Evolutionary conservation across 2,329 filamentous ascomycete species (phyloP).

Genomic region (Ascochyta fabae): DNA sequence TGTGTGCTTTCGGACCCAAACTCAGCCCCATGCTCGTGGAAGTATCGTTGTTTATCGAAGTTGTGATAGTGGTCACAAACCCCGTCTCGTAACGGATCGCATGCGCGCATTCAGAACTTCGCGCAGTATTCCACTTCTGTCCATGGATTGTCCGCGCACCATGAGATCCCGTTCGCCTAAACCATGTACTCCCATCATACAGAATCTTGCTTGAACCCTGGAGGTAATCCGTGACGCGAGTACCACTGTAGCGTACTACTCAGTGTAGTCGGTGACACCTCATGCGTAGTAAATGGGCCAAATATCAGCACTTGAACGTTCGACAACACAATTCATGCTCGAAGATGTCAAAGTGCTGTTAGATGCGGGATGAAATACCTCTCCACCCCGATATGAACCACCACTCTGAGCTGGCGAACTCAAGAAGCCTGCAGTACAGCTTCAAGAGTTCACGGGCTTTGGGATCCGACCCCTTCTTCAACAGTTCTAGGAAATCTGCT

Average conservation of each 20-base stretch:
- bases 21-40: too few relatives aligned
- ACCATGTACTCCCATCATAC: too few relatives aligned
- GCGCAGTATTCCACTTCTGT: neutral
- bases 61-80: too few relatives aligned
- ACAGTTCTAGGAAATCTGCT: conserved; percentile 23
- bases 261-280: too few relatives aligned
- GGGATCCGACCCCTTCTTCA: conserved; percentile 22
- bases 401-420: conserved; percentile 31
- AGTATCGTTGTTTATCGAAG: too few relatives aligned
- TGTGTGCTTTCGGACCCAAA: too few relatives aligned
- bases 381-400: conserved; percentile 34
- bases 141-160: neutral
- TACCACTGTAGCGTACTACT: too few relatives aligned
- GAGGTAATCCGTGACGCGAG: too few relatives aligned
- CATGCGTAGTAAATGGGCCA: too few relatives aligned
- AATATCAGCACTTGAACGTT: neutral
- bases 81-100: neutral
- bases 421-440: conserved; percentile 30
- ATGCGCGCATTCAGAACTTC: neutral
- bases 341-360: neutral
- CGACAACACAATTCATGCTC: neutral
- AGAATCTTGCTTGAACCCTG: too few relatives aligned
- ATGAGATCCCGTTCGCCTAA: neutral
- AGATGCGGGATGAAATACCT: conserved; percentile 22
- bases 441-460: conserved; percentile 22